A percentile compares a stretch with the other conserved stretches of the same genome.
phyloP scores from a whole-genome alignment of 768 basidiomycete genomes.

The Naganishia vishniacii region DNA sequence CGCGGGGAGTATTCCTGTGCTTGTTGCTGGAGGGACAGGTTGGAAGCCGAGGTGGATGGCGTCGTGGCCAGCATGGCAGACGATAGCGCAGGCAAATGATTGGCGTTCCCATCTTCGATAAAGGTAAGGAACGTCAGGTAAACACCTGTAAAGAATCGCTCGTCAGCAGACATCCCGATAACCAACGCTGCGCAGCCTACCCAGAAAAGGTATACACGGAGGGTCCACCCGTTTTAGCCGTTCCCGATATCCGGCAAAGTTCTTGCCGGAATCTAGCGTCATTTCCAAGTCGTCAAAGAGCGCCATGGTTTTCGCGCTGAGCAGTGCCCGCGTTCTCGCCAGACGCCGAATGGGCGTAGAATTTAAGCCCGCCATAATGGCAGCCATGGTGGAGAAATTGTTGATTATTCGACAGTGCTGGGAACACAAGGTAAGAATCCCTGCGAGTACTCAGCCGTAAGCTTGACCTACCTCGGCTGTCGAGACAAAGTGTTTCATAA shows the following conservation, averaged over 20 bases:
- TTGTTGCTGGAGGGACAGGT: constrained; percentile 23
- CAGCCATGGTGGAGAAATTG: constrained; percentile 96
- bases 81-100: constrained; percentile 55
- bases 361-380: constrained; percentile 87
- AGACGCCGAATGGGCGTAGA: constrained; percentile 86
- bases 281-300: constrained; percentile 75
- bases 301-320: constrained; percentile 67
- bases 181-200: constrained; percentile 51
- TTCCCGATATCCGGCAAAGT: constrained; percentile 84
- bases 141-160: constrained; percentile 58
- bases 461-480: constrained; percentile 72
- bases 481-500: constrained; percentile 84
- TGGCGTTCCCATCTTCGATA: constrained; percentile 92
- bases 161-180: neutral
- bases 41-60: constrained; percentile 32
- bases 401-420: constrained; percentile 83
- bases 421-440: constrained; percentile 16
- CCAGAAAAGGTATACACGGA: constrained; percentile 94
- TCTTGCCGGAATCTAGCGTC: constrained; percentile 87
- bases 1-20: neutral
- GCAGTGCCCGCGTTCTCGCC: constrained; percentile 88
- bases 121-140: constrained; percentile 96
- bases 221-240: constrained; percentile 75
- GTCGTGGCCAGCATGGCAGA: neutral
- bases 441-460: neutral